Evolutionary conservation across 768 basidiomycete species (phyloP), one percentile per base, ranked within the genome.

Genomic region (Hericium rajendrae): DNA sequence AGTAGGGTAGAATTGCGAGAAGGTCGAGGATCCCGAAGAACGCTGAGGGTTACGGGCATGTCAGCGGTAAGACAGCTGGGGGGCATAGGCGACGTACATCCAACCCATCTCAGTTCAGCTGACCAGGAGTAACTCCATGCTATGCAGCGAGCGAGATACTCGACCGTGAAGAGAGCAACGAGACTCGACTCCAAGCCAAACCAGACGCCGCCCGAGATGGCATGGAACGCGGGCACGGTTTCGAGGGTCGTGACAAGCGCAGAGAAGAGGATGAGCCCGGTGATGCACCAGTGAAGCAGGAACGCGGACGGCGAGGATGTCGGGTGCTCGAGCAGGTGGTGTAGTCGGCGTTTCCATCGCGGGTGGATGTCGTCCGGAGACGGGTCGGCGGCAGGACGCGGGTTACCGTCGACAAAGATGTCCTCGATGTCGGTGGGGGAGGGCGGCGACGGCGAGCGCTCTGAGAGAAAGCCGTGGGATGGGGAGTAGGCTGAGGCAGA

Each of bases 1-100:
- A 94, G 66, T 93, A 94, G 2, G 93, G 93, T 22, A 89, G 64
- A 50, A 95, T 92, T 3, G 91, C 86, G 56, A 94, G 76, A 15
- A 92, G 70, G 66, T 95, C 93, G 67, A 92, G 82, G 22, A 94
- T 78, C 4, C 89, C 91, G 68, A 87, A 93, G 70, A 94, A 91
- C 3, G 87, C 86, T 82, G 61, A 68, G 53, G 16, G 6, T 24
- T 24, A 53, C 12, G 50, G 52, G 39, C 32, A 32, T 32, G 37
- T 15, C 32, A 32, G 37, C 37, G 20, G 40, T 9, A 39, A 51
- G n/a, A 15, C 1, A 20, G 49, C 15, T 51, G 40, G 32, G 38
- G 38, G 49, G 0, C 22, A 37, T 10, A 26, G 16, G 13, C 50
- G 20, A 73, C 77, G 64, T 60, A 91, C 90, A 92, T 39, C 82